A percentile compares a stretch with the other conserved stretches of the same genome.
Evolutionary conservation across 345 rosid genomes (phyloP).

Genomic region (Gossypium mustelinum): DNA sequence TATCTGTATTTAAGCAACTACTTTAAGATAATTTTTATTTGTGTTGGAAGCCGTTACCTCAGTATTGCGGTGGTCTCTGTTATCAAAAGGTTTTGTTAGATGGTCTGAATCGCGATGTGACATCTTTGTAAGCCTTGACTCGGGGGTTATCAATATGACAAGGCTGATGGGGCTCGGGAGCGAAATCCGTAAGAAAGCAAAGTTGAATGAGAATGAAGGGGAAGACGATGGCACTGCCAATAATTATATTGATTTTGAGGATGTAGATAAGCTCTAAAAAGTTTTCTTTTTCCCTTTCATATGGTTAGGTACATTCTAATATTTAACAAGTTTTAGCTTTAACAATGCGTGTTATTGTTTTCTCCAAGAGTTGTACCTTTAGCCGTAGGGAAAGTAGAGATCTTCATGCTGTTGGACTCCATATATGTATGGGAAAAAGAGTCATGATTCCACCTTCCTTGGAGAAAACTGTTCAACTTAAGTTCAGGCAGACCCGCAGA

Average conservation of each 20-base stretch:
- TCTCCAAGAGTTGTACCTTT: neutral
- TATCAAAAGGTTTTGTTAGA: neutral
- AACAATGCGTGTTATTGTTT: neutral
- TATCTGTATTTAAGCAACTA: neutral
- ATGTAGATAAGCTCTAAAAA: slow-evolving; percentile 40
- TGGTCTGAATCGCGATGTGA: slow-evolving; percentile 51
- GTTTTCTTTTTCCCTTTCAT: too few species aligned
- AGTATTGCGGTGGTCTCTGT: too few species aligned
- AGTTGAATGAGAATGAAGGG: slow-evolving; percentile 29
- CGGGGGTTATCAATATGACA: slow-evolving; percentile 50
- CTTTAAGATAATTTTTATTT: neutral
- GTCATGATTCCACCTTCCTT: neutral
- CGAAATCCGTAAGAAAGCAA: slow-evolving; percentile 31
- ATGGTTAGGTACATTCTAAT: neutral
- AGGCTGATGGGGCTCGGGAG: slow-evolving; percentile 51
- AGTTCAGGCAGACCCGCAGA: neutral
- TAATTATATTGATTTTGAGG: slow-evolving; percentile 50
- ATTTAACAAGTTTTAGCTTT: neutral
- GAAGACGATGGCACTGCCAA: slow-evolving; percentile 41
- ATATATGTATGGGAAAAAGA: neutral
- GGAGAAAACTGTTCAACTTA: neutral
- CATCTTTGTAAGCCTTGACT: slow-evolving; percentile 47
- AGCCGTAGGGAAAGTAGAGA: neutral
- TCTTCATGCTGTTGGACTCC: neutral
- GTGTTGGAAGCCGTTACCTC: neutral